Base-by-base conservation (phyloP, 768 basidiomycete species). In the Leccinellum albellum region DNA sequence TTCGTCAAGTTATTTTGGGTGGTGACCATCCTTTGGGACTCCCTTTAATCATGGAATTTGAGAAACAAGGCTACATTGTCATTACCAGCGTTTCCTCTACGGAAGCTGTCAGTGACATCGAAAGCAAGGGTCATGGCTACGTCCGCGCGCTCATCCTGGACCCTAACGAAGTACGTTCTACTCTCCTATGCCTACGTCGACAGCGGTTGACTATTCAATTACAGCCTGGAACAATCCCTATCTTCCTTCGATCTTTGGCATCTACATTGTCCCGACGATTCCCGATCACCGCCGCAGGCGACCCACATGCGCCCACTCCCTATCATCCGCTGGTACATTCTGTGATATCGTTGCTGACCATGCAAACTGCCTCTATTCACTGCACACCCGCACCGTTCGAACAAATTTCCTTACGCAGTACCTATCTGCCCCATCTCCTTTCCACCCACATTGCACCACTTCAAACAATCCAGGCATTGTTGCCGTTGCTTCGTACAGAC, bases 61-160 rank as follows among this genome's bases (percentile, higher is more conserved):
- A 93, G 73, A 79, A 77, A 65, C 82, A 85, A 58, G 92, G 90
- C 0, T 94, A 88, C 65, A 88, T 94, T 63, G 87, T 95, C 35
- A 84, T 95, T 60, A 78, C 86, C 4, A 94, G 88, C 58, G 92
- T 93, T 17, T 75, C 84, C 1, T 83, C 81, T 6, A 81, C 86
- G 0, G 85, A 86, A 53, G 82, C 82, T n/a, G 84, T 83, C 33
- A 76, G 80, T 15, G 74, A 72, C 15, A 73, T 94, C 46, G 91
- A 95, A 69, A 76, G 74, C 33, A 75, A 76, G 58, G 82, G 84
- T 24, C 78, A 86, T 60, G 94, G 94, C 26, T 93, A 83, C 70
- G 82, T 93, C 55, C 86, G 87, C 51, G 91, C 87, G 1, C 80
- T 94, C 55, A 85, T 94, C 29, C 81, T 94, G 40, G 87, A 94